These are phyloP conservation scores for Fragaria nilgerrensis DNA, from an alignment of 306 rosid genomes.

Conservation along the genomic window DNA sequence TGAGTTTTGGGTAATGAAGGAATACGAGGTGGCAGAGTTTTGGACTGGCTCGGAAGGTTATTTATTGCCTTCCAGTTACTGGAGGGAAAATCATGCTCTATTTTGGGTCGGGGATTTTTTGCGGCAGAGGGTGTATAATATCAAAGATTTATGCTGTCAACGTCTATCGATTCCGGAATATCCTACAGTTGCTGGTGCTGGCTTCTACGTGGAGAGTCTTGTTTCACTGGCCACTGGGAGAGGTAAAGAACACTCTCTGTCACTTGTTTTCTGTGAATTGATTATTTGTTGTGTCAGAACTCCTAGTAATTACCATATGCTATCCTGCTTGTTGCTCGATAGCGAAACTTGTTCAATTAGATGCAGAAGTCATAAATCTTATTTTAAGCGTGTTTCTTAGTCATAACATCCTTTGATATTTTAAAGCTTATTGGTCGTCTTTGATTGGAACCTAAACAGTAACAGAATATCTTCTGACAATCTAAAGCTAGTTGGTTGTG, in stretches of 20 bases:
- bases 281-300: neutral
- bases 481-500: neutral
- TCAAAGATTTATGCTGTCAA: neutral
- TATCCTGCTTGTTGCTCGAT: neutral
- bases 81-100: neutral
- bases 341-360: neutral
- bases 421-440: neutral
- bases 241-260: neutral
- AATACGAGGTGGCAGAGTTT: neutral
- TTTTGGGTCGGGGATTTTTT: neutral
- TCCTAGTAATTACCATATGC: neutral
- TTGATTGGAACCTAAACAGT: neutral
- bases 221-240: neutral
- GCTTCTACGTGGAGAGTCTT: neutral
- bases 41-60: neutral
- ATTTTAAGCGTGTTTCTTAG: neutral
- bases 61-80: neutral
- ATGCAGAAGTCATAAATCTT: neutral
- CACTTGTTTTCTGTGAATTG: neutral
- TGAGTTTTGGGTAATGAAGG: neutral
- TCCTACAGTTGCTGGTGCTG: neutral
- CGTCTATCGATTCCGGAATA: neutral
- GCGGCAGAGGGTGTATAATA: neutral
- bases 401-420: too few species aligned
- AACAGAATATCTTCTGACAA: too few species aligned